phyloP scores from a whole-genome alignment of 768 basidiomycete genomes.

The Piloderma croceum region DNA sequence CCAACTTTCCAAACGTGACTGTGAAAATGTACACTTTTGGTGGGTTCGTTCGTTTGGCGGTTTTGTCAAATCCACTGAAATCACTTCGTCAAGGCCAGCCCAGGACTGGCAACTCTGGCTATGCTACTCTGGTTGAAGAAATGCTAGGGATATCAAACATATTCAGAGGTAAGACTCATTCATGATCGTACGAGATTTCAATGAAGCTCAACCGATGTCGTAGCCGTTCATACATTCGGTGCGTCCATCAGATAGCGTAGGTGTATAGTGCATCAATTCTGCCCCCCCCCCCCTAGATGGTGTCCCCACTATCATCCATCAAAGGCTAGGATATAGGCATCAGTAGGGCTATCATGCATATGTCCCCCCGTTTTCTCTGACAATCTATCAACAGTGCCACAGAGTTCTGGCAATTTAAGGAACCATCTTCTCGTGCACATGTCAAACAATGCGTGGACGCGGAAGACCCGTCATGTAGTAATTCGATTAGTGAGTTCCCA shows the following conservation, averaged over 20 bases:
- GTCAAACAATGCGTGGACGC: constrained; percentile 37
- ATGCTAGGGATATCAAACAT: constrained; percentile 32
- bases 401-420: constrained; percentile 46
- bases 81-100: constrained; percentile 38
- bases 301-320: constrained; percentile 45
- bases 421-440: constrained; percentile 34
- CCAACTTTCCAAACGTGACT: constrained; percentile 22
- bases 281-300: constrained; percentile 33
- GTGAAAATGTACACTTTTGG: constrained; percentile 42
- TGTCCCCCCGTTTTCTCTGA: too few species aligned
- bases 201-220: constrained; percentile 1
- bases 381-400: constrained; percentile 20
- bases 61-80: not conserved
- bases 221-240: constrained; percentile 42
- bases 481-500: constrained; percentile 38
- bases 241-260: too few species aligned
- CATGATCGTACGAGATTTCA: not conserved
- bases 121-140: constrained; percentile 36
- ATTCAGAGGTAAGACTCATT: constrained; percentile 34
- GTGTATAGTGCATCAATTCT: constrained; percentile 23
- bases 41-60: constrained; percentile 11
- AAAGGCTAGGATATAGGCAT: constrained; percentile 42
- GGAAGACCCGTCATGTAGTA: constrained; percentile 45
- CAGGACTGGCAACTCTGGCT: constrained; percentile 38
- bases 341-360: too few species aligned